Evolutionary conservation across 345 rosid genomes (phyloP).

Genomic region (Moringa oleifera): DNA sequence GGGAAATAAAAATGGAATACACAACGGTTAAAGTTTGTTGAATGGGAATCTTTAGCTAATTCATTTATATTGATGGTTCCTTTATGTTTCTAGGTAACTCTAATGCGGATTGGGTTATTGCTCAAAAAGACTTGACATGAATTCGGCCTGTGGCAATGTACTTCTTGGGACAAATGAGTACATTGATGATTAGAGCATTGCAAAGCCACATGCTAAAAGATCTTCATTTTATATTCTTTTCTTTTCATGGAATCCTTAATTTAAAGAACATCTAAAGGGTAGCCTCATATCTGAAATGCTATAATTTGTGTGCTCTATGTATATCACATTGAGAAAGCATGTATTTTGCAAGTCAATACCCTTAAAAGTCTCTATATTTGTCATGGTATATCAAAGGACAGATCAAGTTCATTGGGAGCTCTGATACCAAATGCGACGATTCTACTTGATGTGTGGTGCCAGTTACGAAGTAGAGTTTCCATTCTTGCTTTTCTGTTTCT

Average conservation of each 20-base stretch:
- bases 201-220: neutral
- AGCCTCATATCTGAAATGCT: neutral
- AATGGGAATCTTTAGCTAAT: too few relatives aligned
- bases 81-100: too few relatives aligned
- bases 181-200: neutral
- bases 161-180: neutral
- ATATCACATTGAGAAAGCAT: neutral
- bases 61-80: too few relatives aligned
- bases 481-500: slow-evolving; percentile 2
- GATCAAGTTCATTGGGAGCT: neutral
- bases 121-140: too few relatives aligned
- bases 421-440: neutral
- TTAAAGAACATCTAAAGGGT: too few relatives aligned
- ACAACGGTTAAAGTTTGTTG: too few relatives aligned
- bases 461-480: neutral
- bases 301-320: neutral
- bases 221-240: too few relatives aligned
- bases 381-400: too few relatives aligned
- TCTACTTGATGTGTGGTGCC: neutral
- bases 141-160: neutral
- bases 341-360: neutral
- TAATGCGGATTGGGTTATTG: too few relatives aligned
- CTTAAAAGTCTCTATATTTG: too few relatives aligned
- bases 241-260: neutral
- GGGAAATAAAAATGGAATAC: too few relatives aligned